Evolutionary conservation across 2,329 filamentous ascomycete genomes (phyloP).

Genomic region (Ophiostoma sp.): DNA sequence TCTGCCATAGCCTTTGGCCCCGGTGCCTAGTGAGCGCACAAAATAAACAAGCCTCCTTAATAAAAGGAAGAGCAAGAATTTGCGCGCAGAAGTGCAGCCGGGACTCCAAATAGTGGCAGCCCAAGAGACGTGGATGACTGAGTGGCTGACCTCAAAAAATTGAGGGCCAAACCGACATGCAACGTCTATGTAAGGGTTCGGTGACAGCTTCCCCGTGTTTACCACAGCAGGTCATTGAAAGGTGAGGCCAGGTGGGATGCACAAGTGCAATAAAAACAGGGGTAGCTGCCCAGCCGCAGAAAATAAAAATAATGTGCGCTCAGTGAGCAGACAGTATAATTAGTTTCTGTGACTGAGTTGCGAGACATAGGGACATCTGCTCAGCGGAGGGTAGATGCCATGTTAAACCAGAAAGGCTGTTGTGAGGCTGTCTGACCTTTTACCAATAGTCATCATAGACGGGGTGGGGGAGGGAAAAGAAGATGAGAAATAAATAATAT

Average conservation of each 20-base stretch:
- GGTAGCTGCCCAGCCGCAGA: conserved; percentile 4
- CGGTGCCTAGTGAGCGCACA: conserved; percentile 56
- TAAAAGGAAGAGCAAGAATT: conserved; percentile 24
- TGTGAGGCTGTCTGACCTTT: conserved; percentile 47
- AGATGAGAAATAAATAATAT: neutral
- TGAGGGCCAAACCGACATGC: neutral
- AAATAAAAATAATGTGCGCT: neutral
- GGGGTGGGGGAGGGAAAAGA: conserved; percentile 13
- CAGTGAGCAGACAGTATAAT: neutral
- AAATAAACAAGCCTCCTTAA: conserved; percentile 19
- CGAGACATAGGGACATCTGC: conserved; percentile 13
- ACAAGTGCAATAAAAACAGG: neutral
- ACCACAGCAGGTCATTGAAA: conserved; percentile 24
- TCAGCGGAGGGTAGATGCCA: conserved; percentile 20
- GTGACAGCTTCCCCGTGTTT: conserved; percentile 21
- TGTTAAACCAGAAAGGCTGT: conserved; percentile 42
- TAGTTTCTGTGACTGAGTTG: conserved; percentile 4
- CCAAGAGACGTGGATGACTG: conserved; percentile 1
- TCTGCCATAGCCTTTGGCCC: conserved; percentile 63
- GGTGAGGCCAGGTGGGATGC: conserved; percentile 2
- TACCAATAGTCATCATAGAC: conserved; percentile 51
- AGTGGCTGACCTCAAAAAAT: neutral
- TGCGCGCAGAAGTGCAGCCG: neutral
- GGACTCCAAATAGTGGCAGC: conserved; percentile 18
- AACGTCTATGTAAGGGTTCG: neutral